Evolutionary conservation across 192 early-diverging fungal genomes (phyloP).

Genomic region (Umbelopsis sp.): DNA sequence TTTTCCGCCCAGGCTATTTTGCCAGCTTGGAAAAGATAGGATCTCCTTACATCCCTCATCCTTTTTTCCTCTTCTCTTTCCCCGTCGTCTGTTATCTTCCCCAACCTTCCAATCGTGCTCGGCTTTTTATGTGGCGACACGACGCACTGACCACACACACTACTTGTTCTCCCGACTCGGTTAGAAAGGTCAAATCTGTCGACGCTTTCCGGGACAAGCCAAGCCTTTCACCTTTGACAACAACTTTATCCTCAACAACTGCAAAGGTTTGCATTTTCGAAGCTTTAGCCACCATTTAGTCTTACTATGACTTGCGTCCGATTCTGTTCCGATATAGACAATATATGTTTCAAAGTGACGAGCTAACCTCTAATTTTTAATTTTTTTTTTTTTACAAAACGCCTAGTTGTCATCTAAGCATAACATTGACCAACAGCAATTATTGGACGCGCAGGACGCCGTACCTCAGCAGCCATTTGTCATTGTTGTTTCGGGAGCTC

Average conservation of each 20-base stretch:
- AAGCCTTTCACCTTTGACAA: conserved; percentile 1
- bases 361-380: neutral
- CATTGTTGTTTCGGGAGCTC: conserved; percentile 22
- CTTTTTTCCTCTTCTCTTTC: neutral
- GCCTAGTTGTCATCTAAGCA: neutral
- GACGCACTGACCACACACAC: conserved; percentile 17
- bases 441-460: neutral
- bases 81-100: neutral
- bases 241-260: neutral
- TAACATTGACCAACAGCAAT: neutral
- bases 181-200: conserved; percentile 18
- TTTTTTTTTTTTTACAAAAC: neutral
- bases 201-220: conserved; percentile 6
- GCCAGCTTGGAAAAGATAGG: neutral
- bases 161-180: neutral
- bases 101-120: neutral
- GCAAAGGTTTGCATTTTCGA: neutral
- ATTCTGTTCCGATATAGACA: too few relatives aligned
- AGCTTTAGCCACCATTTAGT: neutral
- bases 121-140: conserved; percentile 17
- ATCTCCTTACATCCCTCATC: conserved; percentile 16
- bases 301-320: neutral
- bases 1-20: conserved; percentile 4
- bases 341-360: neutral
- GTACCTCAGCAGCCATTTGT: conserved; percentile 9